phyloP scores from a whole-genome alignment of 371 early-diverging fungal genomes.

The Cokeromyces recurvatus region DNA sequence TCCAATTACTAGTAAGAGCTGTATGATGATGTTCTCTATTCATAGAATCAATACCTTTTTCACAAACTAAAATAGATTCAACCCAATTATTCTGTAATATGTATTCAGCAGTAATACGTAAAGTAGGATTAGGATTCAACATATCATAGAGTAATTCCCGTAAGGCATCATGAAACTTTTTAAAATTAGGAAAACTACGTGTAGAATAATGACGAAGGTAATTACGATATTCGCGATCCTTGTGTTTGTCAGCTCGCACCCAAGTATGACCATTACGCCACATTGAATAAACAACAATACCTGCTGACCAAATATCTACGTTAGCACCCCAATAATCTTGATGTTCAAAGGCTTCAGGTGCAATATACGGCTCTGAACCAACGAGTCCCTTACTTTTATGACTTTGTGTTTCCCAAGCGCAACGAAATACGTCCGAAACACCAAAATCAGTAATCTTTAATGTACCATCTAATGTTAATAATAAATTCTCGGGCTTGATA shows the following conservation, averaged over 20 bases:
- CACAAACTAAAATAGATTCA: constrained; percentile 49
- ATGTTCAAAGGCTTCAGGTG: constrained; percentile 71
- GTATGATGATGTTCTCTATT: constrained; percentile 18
- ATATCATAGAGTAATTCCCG: constrained; percentile 66
- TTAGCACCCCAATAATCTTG: constrained; percentile 71
- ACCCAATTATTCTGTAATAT: constrained; percentile 65
- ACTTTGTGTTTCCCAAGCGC: constrained; percentile 68
- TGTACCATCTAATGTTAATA: constrained; percentile 73
- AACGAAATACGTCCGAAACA: constrained; percentile 89
- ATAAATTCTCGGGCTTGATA: constrained; percentile 88
- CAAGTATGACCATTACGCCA: constrained; percentile 72
- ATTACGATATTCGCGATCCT: constrained; percentile 65
- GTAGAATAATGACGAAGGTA: constrained; percentile 49
- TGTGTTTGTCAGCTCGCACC: constrained; percentile 55
- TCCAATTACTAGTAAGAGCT: too few relatives aligned
- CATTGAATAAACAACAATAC: constrained; percentile 77
- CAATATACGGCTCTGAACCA: constrained; percentile 89
- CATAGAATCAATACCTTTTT: constrained; percentile 19
- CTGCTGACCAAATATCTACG: constrained; percentile 78
- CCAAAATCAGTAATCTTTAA: constrained; percentile 98
- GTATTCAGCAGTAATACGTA: constrained; percentile 58
- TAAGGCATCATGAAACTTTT: constrained; percentile 47
- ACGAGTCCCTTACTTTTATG: constrained; percentile 78
- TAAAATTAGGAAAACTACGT: constrained; percentile 57
- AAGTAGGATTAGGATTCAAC: constrained; percentile 74